Evolutionary conservation across 2,329 filamentous ascomycete species (phyloP), one percentile per base, ranked within the genome.

Genomic region (Monascus ruber): DNA sequence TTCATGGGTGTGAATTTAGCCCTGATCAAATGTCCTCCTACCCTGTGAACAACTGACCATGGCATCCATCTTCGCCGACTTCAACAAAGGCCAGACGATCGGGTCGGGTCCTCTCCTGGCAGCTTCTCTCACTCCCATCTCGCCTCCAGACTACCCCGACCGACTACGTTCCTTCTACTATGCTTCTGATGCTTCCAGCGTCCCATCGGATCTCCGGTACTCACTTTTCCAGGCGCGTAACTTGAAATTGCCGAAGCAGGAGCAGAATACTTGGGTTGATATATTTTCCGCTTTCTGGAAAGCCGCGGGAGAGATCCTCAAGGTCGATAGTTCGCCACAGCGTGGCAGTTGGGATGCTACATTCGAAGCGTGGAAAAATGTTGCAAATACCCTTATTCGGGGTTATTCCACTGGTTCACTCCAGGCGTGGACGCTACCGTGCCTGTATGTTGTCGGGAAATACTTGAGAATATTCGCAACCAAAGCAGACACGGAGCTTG

Each of bases 401-500:
- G 87, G 86, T 27, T 95, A 95, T 58, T 81, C 79, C 29, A 81
- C 75, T 47, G 70, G 73, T 40, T 74, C 76, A 2, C 85, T 96
- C 51, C 80, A 85, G 47, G 81, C 86, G 27, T 98, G 91, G 89
- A 91, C 87, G 0, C 79, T 98, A 37, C 88, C 91, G 3, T 88
- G 85, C 55, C 71, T 98, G 31, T 96, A 96, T 56, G 74, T 83
- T 38, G 80, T 82, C 24, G 88, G 87, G 39, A 94, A 86, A 63
- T 87, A 93, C 58, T 64, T 98, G 42, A 75, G 91, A 43, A 68
- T 83, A 33, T 93, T 94, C 63, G 91, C 91, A 35, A 91, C 95
- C 59, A 85, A 82, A 55, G 88, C 91, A 40, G 91, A 98, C 58
- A 76, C 81, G 31, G 81, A 84, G 53, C 57, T 66, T 34, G 66